These are phyloP conservation scores for Pharus latifolius DNA, from an alignment of 176 grass and related monocot species.

Conservation along the genomic window DNA sequence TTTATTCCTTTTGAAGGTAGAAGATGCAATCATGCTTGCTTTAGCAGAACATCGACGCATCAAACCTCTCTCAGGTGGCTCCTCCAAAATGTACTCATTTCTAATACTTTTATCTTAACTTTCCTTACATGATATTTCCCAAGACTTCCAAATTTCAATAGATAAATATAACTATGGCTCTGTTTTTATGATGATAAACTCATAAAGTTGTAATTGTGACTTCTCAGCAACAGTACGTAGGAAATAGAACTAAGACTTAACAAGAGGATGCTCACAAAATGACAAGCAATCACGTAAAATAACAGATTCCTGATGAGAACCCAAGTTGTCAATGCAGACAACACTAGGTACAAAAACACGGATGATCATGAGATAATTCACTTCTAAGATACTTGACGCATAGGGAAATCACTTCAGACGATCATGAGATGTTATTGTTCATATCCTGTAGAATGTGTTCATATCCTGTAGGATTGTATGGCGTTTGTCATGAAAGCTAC, in stretches of 20 bases:
- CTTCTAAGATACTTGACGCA: background rate
- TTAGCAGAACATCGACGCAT: conserved; percentile 63
- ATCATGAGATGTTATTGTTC: background rate
- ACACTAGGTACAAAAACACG: background rate
- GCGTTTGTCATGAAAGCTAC: background rate
- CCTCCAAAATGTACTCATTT: conserved; percentile 53
- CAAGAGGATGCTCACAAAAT: background rate
- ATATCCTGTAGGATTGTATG: background rate
- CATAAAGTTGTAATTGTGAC: background rate
- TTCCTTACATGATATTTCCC: conserved; percentile 16
- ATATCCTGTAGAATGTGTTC: background rate
- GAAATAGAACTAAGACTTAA: background rate
- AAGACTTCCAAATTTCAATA: background rate
- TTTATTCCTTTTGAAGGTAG: conserved; percentile 61
- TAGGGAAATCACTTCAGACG: background rate
- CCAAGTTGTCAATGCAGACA: background rate
- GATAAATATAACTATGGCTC: background rate
- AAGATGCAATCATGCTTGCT: conserved; percentile 82
- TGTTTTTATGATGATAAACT: background rate
- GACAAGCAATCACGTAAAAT: background rate
- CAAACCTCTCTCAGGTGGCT: conserved; percentile 74
- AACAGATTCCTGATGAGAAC: background rate
- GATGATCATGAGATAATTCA: background rate
- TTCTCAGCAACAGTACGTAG: background rate
- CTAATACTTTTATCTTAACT: conserved; percentile 42